Evolutionary conservation across 2,329 filamentous ascomycete species (phyloP).

Genomic region (Clonostachys chloroleuca): DNA sequence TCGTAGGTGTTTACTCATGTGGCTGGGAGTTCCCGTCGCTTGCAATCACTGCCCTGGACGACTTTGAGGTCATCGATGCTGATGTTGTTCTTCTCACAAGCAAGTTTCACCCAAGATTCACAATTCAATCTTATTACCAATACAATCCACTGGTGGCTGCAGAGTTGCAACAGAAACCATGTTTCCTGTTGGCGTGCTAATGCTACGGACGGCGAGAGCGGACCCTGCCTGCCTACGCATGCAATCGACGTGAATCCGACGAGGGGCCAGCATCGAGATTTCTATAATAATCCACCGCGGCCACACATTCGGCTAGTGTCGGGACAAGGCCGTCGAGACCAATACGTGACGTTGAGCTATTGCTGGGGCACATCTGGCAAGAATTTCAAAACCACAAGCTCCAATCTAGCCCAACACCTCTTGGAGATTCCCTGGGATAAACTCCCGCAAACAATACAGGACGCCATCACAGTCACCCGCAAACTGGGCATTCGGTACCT

Average conservation of each 20-base stretch:
- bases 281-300: neutral
- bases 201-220: too few relatives aligned
- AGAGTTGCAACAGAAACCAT: too few relatives aligned
- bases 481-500: conserved; percentile 35
- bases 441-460: conserved; percentile 32
- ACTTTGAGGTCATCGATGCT: too few relatives aligned
- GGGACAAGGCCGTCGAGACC: neutral
- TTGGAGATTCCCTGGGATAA: conserved; percentile 24
- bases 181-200: too few relatives aligned
- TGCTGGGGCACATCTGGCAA: neutral
- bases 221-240: neutral
- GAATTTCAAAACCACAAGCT: neutral
- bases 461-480: conserved; percentile 37
- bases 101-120: too few relatives aligned
- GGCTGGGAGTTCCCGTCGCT: too few relatives aligned
- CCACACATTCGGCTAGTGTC: neutral
- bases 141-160: too few relatives aligned
- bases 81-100: too few relatives aligned
- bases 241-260: neutral
- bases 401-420: neutral
- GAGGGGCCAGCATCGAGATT: neutral
- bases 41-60: too few relatives aligned
- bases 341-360: neutral
- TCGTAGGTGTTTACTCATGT: too few relatives aligned
- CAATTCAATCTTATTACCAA: too few relatives aligned